Evolutionary conservation across 108 stramenopile genomes (phyloP), one percentile per base, ranked within the genome.

Genomic region (Conticribra guillardii): DNA sequence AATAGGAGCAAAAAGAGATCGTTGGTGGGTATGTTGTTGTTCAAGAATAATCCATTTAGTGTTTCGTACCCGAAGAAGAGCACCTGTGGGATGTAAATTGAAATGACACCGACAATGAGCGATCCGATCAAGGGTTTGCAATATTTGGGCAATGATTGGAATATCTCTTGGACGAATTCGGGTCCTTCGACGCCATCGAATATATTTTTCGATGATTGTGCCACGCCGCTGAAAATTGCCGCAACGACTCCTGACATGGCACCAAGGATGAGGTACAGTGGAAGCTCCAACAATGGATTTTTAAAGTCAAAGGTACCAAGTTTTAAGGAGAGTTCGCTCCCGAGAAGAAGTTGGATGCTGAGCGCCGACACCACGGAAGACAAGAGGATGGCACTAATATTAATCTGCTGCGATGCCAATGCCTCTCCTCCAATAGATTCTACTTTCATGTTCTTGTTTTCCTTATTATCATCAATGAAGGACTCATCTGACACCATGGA

Each of bases 11-110:
- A 54, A 16, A 97, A 74, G 14, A 91, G 52, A 22, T 89, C 57
- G 26, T 71, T 67, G 27, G 82, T 76, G 18, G 91, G 76, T 7
- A 82, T 48, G 0, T 64, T 52, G 23, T 74, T 76, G 60, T 90
- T 93, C 46, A 71, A 59, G n/a, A 97, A 75, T 14, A 97, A 80
- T 32, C 85, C 69, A 60, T 96, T 95, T 23, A 96, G 76, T 29
- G 97, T 96, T 51, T 95, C 95, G 65, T 97, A 97, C 5, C 97
- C 95, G 69, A 95, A 94, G 76, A 97, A 97, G 22, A 97, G 64
- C 41, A 94, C 89, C 81, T 96, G 91, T 19, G 95, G 96, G 47
- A 78, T 91, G 29, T 71, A 67, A 11, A 88, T 41, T n/a, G 89
- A 92, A 37, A 92, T 79, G 2, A 85, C 11, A 5, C 96, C 96